Evolutionary conservation across 768 basidiomycete species (phyloP).

Genomic region (Mycena metata): DNA sequence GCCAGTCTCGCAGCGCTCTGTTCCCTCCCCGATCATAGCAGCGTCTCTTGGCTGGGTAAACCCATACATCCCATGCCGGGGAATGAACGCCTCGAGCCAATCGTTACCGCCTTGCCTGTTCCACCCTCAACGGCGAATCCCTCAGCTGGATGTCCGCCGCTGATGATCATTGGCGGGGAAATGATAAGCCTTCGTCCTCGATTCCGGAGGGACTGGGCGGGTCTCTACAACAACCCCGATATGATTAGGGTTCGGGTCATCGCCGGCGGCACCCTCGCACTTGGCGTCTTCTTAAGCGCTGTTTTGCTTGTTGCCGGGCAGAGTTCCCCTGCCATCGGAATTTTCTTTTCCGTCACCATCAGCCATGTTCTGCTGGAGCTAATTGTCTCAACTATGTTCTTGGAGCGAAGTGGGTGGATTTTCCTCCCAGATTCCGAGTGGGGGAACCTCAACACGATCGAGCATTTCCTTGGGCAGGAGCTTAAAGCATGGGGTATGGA

Average conservation of each 20-base stretch:
- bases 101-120: constrained; percentile 42
- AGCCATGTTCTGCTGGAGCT: constrained; percentile 2
- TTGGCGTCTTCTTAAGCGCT: not conserved
- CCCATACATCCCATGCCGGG: constrained; percentile 40
- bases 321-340: not conserved
- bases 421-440: constrained; percentile 5
- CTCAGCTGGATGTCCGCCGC: constrained; percentile 5
- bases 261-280: not conserved
- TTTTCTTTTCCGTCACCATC: not conserved
- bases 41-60: constrained; percentile 39
- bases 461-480: not conserved
- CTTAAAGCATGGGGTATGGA: not conserved
- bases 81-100: constrained; percentile 41
- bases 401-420: constrained; percentile 2
- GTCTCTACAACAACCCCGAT: constrained; percentile 12
- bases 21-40: constrained; percentile 23
- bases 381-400: not conserved
- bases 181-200: constrained; percentile 8
- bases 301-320: not conserved
- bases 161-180: constrained; percentile 23
- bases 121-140: not conserved
- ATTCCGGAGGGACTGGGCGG: constrained; percentile 11
- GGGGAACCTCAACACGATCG: not conserved
- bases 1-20: constrained; percentile 42
- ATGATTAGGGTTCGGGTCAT: not conserved